These are phyloP conservation scores for Neopestalotiopsis sp. DNA, from an alignment of 2,329 filamentous ascomycete species.

Conservation along the genomic window DNA sequence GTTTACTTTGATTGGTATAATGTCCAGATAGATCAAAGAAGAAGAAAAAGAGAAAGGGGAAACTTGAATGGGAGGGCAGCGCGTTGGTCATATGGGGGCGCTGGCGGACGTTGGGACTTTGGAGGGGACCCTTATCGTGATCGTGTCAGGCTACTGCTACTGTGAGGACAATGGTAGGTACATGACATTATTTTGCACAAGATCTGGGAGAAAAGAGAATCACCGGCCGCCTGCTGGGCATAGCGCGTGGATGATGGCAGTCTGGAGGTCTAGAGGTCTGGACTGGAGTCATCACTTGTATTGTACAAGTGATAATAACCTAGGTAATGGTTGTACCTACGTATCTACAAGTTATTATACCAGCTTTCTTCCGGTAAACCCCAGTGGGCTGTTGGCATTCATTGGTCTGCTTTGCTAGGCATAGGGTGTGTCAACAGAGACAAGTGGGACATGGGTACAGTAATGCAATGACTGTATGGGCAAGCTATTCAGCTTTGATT, in stretches of 20 bases:
- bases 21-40: neutral
- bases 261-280: neutral
- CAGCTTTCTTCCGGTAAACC: neutral
- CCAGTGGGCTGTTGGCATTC: no score
- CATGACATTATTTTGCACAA: slow-evolving; percentile 2
- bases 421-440: neutral
- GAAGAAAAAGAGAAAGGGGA: slow-evolving; percentile 4
- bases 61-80: neutral
- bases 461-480: neutral
- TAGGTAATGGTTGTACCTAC: neutral
- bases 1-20: slow-evolving; percentile 6
- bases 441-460: neutral
- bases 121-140: slow-evolving; percentile 15
- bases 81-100: slow-evolving; percentile 15
- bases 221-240: slow-evolving; percentile 13
- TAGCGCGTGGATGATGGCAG: slow-evolving; percentile 7
- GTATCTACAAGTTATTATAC: neutral
- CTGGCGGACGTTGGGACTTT: neutral
- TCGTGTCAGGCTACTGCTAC: slow-evolving; percentile 20
- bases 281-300: neutral
- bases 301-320: neutral
- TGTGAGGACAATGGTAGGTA: neutral
- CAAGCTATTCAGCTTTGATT: no score
- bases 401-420: no score
- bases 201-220: neutral